These are phyloP conservation scores for Cladosporium velox DNA, from an alignment of 2,329 filamentous ascomycete genomes.

Conservation along the genomic window DNA sequence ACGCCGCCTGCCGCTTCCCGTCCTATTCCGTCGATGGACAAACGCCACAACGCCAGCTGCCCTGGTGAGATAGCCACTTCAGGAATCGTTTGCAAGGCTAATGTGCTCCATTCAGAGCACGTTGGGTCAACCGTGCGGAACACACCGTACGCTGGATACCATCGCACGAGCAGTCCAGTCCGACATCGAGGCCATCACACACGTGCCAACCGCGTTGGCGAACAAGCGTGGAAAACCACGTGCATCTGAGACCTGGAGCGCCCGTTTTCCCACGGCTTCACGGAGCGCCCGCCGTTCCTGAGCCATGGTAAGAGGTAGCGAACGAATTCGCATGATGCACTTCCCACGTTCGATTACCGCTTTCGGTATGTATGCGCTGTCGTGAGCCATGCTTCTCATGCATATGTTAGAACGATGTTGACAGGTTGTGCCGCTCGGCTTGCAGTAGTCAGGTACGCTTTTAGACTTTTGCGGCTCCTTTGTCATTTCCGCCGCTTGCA, in stretches of 20 bases:
- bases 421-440: background rate
- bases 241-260: background rate
- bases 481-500: background rate
- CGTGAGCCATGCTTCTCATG: background rate
- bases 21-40: background rate
- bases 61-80: background rate
- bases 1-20: conserved; percentile 1
- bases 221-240: background rate
- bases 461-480: background rate
- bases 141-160: background rate
- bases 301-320: background rate
- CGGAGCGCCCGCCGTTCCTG: background rate
- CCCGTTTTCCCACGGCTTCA: background rate
- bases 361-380: background rate
- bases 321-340: background rate
- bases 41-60: background rate
- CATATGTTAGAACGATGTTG: background rate
- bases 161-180: background rate
- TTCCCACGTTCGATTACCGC: background rate
- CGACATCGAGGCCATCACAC: background rate
- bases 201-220: background rate
- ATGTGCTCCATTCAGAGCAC: background rate
- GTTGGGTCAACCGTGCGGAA: conserved; percentile 1
- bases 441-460: background rate
- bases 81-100: background rate